Evolutionary conservation across 2,329 filamentous ascomycete species (phyloP).

Genomic region (Podosphaera xanthii): DNA sequence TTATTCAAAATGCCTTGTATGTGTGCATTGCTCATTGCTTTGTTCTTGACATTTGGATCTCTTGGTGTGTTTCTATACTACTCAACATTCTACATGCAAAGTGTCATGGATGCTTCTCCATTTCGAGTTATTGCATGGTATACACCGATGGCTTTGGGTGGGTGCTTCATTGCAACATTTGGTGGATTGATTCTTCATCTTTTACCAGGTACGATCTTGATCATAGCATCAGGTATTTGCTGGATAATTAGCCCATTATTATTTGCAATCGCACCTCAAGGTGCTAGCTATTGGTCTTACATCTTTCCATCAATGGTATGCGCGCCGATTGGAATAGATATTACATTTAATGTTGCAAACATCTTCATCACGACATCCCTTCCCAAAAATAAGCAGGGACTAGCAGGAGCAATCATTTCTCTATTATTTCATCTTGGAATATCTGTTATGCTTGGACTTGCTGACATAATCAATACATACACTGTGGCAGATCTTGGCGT

Average conservation of each 20-base stretch:
- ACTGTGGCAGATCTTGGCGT: slow-evolving; percentile 17
- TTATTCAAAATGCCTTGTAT: slow-evolving; percentile 50
- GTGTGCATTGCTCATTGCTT: slow-evolving; percentile 32
- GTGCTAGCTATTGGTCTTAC: slow-evolving; percentile 36
- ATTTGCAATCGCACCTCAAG: slow-evolving; percentile 27
- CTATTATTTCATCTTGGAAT: slow-evolving; percentile 49
- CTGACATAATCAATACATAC: slow-evolving; percentile 35
- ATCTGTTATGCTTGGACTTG: slow-evolving; percentile 46
- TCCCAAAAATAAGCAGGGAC: slow-evolving; percentile 41
- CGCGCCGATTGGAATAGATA: slow-evolving; percentile 50
- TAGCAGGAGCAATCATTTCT: slow-evolving; percentile 51
- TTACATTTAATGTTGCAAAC: slow-evolving; percentile 52
- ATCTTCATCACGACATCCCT: slow-evolving; percentile 57
- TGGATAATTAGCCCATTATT: slow-evolving; percentile 29
- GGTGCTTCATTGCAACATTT: slow-evolving; percentile 39
- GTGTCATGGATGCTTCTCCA: slow-evolving; percentile 27
- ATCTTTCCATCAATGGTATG: slow-evolving; percentile 49
- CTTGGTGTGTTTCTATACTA: slow-evolving; percentile 50
- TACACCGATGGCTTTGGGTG: slow-evolving; percentile 43
- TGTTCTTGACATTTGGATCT: slow-evolving; percentile 46
- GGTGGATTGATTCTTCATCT: slow-evolving; percentile 32
- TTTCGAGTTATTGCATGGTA: slow-evolving; percentile 37
- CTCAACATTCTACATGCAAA: slow-evolving; percentile 38
- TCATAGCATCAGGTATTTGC: slow-evolving; percentile 27
- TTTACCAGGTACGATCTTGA: slow-evolving; percentile 27